These are phyloP conservation scores for Musa schizocarpa DNA, from an alignment of 176 grass and related monocot species.

Conservation along the genomic window DNA sequence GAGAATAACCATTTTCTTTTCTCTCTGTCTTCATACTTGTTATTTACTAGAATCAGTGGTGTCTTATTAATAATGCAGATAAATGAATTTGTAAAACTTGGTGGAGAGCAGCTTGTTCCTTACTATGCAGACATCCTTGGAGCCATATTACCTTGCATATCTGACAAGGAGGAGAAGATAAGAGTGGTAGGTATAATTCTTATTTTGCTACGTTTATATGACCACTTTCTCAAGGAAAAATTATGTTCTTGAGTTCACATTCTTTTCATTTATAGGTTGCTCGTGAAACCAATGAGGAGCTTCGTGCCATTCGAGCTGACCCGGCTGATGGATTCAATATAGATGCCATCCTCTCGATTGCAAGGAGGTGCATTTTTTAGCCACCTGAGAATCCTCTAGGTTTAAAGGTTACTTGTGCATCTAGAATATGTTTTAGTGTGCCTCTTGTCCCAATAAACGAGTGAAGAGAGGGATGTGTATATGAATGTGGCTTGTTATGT, in stretches of 20 bases:
- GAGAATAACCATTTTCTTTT: too few species aligned
- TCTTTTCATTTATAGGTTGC: conserved; percentile 47
- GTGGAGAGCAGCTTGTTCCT: conserved; percentile 91
- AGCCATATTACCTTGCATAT: conserved; percentile 94
- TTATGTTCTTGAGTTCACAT: not conserved
- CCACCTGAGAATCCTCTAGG: not conserved
- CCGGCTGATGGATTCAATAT: conserved; percentile 92
- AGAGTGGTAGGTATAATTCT: conserved; percentile 51
- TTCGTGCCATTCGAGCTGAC: conserved; percentile 78
- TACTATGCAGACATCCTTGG: conserved; percentile 97
- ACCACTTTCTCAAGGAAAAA: not conserved
- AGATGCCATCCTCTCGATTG: conserved; percentile 68
- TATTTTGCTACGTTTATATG: conserved; percentile 11
- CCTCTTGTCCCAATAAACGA: not conserved
- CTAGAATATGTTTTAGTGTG: not conserved
- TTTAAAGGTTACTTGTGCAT: not conserved
- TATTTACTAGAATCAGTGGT: conserved; percentile 18
- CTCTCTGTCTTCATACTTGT: not conserved
- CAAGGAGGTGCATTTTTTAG: conserved; percentile 55
- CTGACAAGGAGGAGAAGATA: conserved; percentile 96
- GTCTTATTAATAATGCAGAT: conserved; percentile 47
- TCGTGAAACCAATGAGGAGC: conserved; percentile 96
- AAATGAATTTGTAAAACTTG: conserved; percentile 98
- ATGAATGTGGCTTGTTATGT: not conserved
- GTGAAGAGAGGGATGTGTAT: not conserved